Evolutionary conservation across 129 eudicot species (phyloP), one percentile per base, ranked within the genome.

Genomic region (Chrysanthemum seticuspe): DNA sequence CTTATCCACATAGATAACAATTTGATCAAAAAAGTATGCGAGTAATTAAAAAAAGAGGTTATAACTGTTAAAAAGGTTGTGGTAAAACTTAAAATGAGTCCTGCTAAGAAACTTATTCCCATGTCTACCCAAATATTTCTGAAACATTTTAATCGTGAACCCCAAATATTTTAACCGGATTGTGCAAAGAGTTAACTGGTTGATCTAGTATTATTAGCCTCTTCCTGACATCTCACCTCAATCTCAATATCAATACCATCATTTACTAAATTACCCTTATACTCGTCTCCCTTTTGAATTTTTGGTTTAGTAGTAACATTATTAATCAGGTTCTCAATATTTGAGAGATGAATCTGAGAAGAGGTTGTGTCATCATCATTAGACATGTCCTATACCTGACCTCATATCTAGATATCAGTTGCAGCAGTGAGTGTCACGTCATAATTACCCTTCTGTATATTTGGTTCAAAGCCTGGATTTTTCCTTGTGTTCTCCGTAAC

Each of bases 301-400:
- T 23, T 23, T 23, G 25, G 25, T 23, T 23, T 23, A 31, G 10
- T 3, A 62, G 55, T 65, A 71, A 1, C 27, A 51, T 44, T 49
- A 67, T 50, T 50, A 51, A 44, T 29, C 0, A 44, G 48, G 52
- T 47, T 64, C 2, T 69, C 70, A 57, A 51, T 27, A 60, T 23
- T 57, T 52, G 76, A 45, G 16, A 57, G 65, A 8, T 40, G 25
- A 1, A 10, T 23, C 40, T 49, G 59, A 47, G 73, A 78, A 50
- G 62, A 16, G 10, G 61, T 7, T 52, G 74, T 52, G 53, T n/a
- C 58, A 50, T 48, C 64, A 60, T 63, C 58, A 18, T 52, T 4
- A 31, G 25, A 64, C 65, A 10, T 64, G 74, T 60, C 73, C 16
- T 80, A 71, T 25, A 29, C 83, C 65, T 65, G 73, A 12, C 71